phyloP scores from a whole-genome alignment of 2,329 filamentous ascomycete species.

The Exophiala sp. region DNA sequence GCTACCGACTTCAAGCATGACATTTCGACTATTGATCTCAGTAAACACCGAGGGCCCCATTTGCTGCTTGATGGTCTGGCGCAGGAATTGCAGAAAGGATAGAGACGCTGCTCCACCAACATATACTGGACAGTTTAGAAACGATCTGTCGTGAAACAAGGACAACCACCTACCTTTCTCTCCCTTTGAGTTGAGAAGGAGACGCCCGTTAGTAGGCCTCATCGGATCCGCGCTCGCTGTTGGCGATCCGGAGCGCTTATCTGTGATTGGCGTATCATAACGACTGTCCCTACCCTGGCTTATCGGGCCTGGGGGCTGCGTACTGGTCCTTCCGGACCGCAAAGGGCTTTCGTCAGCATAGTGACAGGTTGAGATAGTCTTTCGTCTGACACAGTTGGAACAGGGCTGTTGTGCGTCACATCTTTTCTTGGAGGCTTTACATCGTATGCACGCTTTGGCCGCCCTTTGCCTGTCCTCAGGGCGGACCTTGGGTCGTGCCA shows the following conservation, averaged over 20 bases:
- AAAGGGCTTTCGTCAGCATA: slow-evolving; percentile 21
- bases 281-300: not conserved
- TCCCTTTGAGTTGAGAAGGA: slow-evolving; percentile 53
- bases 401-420: slow-evolving; percentile 51
- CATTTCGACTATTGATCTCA: slow-evolving; percentile 49
- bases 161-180: slow-evolving; percentile 44
- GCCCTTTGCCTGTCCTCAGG: slow-evolving; percentile 49
- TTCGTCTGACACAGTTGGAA: slow-evolving; percentile 45
- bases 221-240: slow-evolving; percentile 28
- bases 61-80: slow-evolving; percentile 47
- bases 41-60: slow-evolving; percentile 56
- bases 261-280: not conserved
- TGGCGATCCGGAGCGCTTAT: not conserved
- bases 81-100: slow-evolving; percentile 55
- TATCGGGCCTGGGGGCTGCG: not conserved
- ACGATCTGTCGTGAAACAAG: not conserved
- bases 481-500: slow-evolving; percentile 53
- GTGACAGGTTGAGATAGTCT: slow-evolving; percentile 39
- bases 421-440: slow-evolving; percentile 50
- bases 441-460: slow-evolving; percentile 48
- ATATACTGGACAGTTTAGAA: slow-evolving; percentile 38
- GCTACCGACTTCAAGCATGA: slow-evolving; percentile 51
- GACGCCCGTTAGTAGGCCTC: slow-evolving; percentile 34
- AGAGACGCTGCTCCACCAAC: slow-evolving; percentile 52
- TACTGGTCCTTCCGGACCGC: not conserved